Evolutionary conservation across 176 grass and related monocot species (phyloP).

Genomic region (Juncus inflexus): DNA sequence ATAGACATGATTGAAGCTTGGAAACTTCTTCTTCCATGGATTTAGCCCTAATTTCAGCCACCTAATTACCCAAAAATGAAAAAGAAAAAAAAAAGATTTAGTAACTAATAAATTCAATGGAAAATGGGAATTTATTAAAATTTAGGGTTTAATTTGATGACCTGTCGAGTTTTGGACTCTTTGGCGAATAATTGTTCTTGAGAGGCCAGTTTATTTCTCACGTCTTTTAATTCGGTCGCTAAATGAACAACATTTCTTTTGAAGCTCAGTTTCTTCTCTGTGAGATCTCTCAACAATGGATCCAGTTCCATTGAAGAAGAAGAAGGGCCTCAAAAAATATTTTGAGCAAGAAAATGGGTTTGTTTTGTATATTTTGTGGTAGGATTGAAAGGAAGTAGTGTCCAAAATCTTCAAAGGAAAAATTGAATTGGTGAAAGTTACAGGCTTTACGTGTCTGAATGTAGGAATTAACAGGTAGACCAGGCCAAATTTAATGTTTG

Average conservation of each 20-base stretch:
- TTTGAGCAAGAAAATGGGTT: too few relatives aligned
- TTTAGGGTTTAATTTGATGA: neutral
- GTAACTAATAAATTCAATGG: neutral
- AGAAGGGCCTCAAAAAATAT: neutral
- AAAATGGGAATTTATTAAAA: neutral
- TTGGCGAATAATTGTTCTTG: slow-evolving; percentile 54
- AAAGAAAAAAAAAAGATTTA: neutral
- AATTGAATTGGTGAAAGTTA: too few relatives aligned
- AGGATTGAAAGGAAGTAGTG: too few relatives aligned
- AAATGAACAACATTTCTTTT: slow-evolving; percentile 67
- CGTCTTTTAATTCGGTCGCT: slow-evolving; percentile 84
- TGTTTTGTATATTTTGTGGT: too few relatives aligned
- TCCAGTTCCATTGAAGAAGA: slow-evolving; percentile 45
- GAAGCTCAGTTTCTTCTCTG: slow-evolving; percentile 86
- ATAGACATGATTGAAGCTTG: slow-evolving; percentile 59
- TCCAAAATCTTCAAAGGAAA: too few relatives aligned
- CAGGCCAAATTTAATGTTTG: neutral
- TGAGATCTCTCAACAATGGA: slow-evolving; percentile 78
- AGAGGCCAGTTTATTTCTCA: slow-evolving; percentile 39
- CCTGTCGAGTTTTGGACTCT: slow-evolving; percentile 58
- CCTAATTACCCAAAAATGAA: slow-evolving; percentile 26
- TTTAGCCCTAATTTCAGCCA: slow-evolving; percentile 51
- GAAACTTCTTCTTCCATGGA: slow-evolving; percentile 74
- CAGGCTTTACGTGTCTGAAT: too few relatives aligned
- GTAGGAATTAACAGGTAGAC: neutral